Percentiles rank a stretch among this genome's conserved stretches.
phyloP scores from a whole-genome alignment of 2,329 filamentous ascomycete species.

The Epichloe sylvatica region DNA sequence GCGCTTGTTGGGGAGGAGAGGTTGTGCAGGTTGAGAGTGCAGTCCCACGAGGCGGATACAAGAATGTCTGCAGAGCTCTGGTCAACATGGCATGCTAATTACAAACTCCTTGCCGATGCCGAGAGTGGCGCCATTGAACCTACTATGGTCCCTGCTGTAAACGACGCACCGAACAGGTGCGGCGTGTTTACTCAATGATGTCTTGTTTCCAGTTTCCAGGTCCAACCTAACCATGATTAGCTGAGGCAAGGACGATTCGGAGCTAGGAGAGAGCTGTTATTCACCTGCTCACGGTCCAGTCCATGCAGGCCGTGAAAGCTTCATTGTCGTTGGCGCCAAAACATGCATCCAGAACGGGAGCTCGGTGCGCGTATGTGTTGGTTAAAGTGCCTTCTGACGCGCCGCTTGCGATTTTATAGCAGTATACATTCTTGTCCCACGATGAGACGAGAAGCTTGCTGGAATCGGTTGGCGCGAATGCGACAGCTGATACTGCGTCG shows the following conservation, averaged over 20 bases:
- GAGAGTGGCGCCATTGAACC: constrained; percentile 12
- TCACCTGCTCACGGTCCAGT: constrained; percentile 70
- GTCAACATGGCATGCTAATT: not conserved
- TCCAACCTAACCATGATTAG: constrained; percentile 37
- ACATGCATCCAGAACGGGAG: constrained; percentile 81
- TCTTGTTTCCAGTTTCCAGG: constrained; percentile 57
- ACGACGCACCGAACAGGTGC: constrained; percentile 71
- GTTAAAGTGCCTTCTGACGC: constrained; percentile 43
- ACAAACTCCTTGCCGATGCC: not conserved
- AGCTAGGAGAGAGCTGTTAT: not conserved
- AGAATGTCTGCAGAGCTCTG: constrained; percentile 43
- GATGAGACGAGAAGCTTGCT: constrained; percentile 76
- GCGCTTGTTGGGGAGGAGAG: constrained; percentile 35
- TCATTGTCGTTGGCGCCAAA: constrained; percentile 73
- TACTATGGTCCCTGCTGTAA: constrained; percentile 61
- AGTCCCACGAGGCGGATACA: constrained; percentile 87
- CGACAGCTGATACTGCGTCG: constrained; percentile 76
- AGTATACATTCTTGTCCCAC: constrained; percentile 85
- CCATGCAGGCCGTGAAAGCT: constrained; percentile 74
- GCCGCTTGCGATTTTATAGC: constrained; percentile 61
- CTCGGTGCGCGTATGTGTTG: constrained; percentile 63
- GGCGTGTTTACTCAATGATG: constrained; percentile 62
- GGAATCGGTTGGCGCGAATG: constrained; percentile 67
- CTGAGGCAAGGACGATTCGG: not conserved
- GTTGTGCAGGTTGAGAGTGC: constrained; percentile 73